A percentile compares a stretch with the other conserved stretches of the same genome.
Evolutionary conservation across 2,329 filamentous ascomycete genomes (phyloP).

Genomic region (Ampelomyces quisqualis): DNA sequence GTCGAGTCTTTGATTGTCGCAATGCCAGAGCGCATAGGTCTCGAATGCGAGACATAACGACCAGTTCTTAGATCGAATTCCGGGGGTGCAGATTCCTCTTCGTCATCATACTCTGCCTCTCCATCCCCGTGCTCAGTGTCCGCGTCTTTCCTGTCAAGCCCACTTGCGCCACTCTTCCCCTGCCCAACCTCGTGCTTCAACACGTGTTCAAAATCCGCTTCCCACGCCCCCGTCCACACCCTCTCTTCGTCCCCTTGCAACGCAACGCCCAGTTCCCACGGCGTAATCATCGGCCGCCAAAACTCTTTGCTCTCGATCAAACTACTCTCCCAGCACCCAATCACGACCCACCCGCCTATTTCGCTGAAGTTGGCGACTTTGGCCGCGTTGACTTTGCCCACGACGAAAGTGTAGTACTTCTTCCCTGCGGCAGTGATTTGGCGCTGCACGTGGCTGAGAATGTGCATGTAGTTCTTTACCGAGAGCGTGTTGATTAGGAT

Average conservation of each 20-base stretch:
- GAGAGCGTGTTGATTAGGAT: constrained; percentile 95
- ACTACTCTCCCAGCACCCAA: constrained; percentile 97
- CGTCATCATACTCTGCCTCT: constrained; percentile 62
- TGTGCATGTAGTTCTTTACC: constrained; percentile 83
- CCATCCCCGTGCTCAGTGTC: constrained; percentile 54
- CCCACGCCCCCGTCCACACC: constrained; percentile 86
- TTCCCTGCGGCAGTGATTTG: constrained; percentile 80
- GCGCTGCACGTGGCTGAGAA: constrained; percentile 70
- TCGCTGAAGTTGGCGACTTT: constrained; percentile 97
- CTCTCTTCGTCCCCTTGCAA: constrained; percentile 72
- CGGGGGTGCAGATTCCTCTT: constrained; percentile 68
- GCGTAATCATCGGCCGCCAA: constrained; percentile 88
- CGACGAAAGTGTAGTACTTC: constrained; percentile 94
- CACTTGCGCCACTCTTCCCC: constrained; percentile 10
- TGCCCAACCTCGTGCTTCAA: constrained; percentile 43
- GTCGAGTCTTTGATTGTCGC: constrained; percentile 8
- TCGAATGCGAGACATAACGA: constrained; percentile 73
- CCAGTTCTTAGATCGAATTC: constrained; percentile 93
- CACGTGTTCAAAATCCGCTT: constrained; percentile 76
- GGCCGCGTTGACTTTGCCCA: constrained; percentile 92
- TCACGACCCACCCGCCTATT: constrained; percentile 93
- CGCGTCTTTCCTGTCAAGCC: constrained; percentile 1
- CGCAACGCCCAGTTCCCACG: constrained; percentile 83
- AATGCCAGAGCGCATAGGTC: constrained; percentile 59
- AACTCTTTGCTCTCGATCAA: constrained; percentile 87